phyloP scores from a whole-genome alignment of 768 basidiomycete species.

The Mrakia frigida region DNA sequence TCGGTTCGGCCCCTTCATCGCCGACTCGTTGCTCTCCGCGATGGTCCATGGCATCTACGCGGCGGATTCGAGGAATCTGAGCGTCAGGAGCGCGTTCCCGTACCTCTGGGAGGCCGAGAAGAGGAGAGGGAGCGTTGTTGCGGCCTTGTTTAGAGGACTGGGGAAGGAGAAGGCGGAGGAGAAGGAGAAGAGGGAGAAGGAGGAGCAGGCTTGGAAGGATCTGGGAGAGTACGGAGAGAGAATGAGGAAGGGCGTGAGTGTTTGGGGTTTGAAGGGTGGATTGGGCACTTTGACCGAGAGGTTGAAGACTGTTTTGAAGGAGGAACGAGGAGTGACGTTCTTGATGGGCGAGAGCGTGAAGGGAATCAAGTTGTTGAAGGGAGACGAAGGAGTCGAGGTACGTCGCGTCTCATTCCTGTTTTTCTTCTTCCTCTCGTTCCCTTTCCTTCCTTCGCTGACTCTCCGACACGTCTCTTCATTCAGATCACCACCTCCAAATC shows the following conservation, averaged over 20 bases:
- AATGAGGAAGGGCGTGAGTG: slow-evolving; percentile 57
- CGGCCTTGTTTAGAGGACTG: slow-evolving; percentile 48
- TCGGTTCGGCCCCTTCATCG: slow-evolving; percentile 66
- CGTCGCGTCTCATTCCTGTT: background rate
- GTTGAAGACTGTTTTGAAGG: slow-evolving; percentile 52
- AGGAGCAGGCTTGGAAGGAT: slow-evolving; percentile 46
- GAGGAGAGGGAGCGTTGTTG: slow-evolving; percentile 64
- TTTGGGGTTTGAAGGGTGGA: slow-evolving; percentile 77
- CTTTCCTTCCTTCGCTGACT: background rate
- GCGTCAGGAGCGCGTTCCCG: slow-evolving; percentile 72
- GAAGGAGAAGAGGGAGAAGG: slow-evolving; percentile 34
- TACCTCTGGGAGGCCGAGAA: slow-evolving; percentile 62
- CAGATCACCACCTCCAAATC: slow-evolving; percentile 23
- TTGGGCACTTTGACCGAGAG: slow-evolving; percentile 61
- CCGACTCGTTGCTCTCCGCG: slow-evolving; percentile 68
- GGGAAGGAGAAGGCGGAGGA: slow-evolving; percentile 22
- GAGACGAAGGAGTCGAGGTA: slow-evolving; percentile 49
- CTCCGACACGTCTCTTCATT: background rate
- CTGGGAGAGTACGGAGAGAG: slow-evolving; percentile 51
- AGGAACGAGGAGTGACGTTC: slow-evolving; percentile 58
- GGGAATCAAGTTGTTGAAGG: slow-evolving; percentile 17
- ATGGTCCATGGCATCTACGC: slow-evolving; percentile 92
- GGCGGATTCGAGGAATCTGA: slow-evolving; percentile 68
- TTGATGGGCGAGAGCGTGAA: slow-evolving; percentile 48
- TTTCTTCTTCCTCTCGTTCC: background rate